phyloP scores from a whole-genome alignment of 2,329 filamentous ascomycete species.

The Diplodia scrobiculata region DNA sequence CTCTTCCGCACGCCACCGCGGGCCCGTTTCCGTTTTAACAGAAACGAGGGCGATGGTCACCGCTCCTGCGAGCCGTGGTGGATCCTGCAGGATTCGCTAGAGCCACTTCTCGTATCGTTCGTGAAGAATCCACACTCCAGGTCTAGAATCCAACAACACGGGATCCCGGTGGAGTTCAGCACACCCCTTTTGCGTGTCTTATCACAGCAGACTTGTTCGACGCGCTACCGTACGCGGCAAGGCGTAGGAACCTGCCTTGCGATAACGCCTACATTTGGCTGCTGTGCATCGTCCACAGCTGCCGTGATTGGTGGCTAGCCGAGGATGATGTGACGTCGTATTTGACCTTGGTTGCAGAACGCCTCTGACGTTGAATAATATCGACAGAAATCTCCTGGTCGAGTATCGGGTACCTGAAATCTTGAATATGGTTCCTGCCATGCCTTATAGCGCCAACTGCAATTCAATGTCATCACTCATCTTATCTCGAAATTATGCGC shows the following conservation, averaged over 20 bases:
- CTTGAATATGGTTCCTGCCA: not conserved
- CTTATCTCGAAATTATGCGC: too few species aligned
- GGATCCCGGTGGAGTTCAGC: not conserved
- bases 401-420: not conserved
- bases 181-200: not conserved
- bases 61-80: not conserved
- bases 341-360: not conserved
- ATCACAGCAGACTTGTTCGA: not conserved
- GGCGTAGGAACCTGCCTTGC: not conserved
- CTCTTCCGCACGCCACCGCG: not conserved
- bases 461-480: not conserved
- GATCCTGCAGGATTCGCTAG: constrained; percentile 21
- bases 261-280: not conserved
- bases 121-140: not conserved
- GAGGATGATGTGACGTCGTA: not conserved
- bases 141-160: constrained; percentile 3
- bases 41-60: not conserved
- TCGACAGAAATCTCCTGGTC: not conserved
- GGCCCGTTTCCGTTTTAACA: constrained; percentile 1
- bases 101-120: constrained; percentile 6
- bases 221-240: not conserved
- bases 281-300: not conserved
- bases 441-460: not conserved
- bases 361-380: not conserved
- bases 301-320: constrained; percentile 1